Evolutionary conservation across 2,329 filamentous ascomycete genomes (phyloP).

Genomic region (Bipolaris bicolor): DNA sequence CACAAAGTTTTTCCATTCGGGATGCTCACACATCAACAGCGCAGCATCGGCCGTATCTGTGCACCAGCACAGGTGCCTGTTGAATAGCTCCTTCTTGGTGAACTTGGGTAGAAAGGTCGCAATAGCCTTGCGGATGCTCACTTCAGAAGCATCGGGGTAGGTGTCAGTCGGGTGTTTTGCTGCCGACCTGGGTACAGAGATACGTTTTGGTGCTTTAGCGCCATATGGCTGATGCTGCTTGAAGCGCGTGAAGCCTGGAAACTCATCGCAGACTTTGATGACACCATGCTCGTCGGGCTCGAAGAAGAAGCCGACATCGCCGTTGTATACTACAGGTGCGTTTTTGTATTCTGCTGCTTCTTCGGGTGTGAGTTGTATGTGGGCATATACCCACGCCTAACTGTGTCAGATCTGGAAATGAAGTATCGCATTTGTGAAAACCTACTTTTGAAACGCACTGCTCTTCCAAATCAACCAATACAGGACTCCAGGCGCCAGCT

Average conservation of each 20-base stretch:
- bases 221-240: conserved; percentile 52
- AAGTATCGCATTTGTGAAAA: background rate
- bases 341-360: conserved; percentile 57
- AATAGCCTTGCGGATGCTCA: conserved; percentile 42
- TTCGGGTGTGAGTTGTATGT: conserved; percentile 57
- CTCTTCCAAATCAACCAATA: conserved; percentile 37
- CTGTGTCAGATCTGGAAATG: background rate
- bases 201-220: conserved; percentile 55
- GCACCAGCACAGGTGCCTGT: conserved; percentile 63
- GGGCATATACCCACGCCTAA: conserved; percentile 60
- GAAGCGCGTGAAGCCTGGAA: conserved; percentile 56
- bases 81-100: conserved; percentile 50
- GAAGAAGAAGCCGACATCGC: conserved; percentile 58
- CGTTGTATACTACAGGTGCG: conserved; percentile 63
- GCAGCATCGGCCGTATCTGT: conserved; percentile 67
- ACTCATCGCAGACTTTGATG: conserved; percentile 63
- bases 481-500: conserved; percentile 44
- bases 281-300: conserved; percentile 55
- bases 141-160: conserved; percentile 55
- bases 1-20: conserved; percentile 57
- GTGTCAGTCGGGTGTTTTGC: conserved; percentile 53
- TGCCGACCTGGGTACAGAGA: conserved; percentile 59
- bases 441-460: conserved; percentile 60
- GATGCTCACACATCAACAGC: conserved; percentile 63
- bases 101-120: conserved; percentile 54